These are phyloP conservation scores for Eudorina sp. DNA, from an alignment of 139 green algal genomes.

Conservation along the genomic window DNA sequence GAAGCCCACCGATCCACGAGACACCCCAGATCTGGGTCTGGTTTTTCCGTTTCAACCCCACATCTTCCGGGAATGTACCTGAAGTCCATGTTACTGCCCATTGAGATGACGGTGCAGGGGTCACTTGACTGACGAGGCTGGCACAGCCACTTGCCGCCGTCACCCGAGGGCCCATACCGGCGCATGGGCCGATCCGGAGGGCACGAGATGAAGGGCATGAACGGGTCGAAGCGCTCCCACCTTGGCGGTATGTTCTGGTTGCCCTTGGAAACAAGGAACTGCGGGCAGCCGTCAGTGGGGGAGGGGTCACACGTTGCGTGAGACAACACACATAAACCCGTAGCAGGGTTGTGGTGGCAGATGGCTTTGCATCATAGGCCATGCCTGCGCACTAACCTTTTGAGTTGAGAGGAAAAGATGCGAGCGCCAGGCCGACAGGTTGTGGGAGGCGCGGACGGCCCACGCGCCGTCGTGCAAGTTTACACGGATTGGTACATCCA, in stretches of 20 bases:
- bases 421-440: neutral
- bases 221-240: neutral
- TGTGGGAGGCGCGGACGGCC: neutral
- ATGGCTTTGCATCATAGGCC: too few relatives aligned
- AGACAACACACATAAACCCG: neutral
- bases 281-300: too few relatives aligned
- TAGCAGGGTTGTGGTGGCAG: too few relatives aligned
- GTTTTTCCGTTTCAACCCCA: neutral
- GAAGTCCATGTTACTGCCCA: slow-evolving; percentile 13
- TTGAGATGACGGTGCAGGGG: neutral
- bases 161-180: neutral
- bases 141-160: slow-evolving; percentile 17
- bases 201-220: neutral
- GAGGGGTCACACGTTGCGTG: neutral
- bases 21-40: neutral
- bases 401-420: neutral
- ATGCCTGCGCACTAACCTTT: neutral
- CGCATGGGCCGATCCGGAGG: neutral
- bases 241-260: neutral
- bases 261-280: neutral
- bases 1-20: too few relatives aligned
- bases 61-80: neutral
- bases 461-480: neutral
- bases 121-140: neutral
- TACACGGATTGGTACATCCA: too few relatives aligned